These are phyloP conservation scores for Sicyos edulis DNA, from an alignment of 306 rosid genomes.

Conservation along the genomic window DNA sequence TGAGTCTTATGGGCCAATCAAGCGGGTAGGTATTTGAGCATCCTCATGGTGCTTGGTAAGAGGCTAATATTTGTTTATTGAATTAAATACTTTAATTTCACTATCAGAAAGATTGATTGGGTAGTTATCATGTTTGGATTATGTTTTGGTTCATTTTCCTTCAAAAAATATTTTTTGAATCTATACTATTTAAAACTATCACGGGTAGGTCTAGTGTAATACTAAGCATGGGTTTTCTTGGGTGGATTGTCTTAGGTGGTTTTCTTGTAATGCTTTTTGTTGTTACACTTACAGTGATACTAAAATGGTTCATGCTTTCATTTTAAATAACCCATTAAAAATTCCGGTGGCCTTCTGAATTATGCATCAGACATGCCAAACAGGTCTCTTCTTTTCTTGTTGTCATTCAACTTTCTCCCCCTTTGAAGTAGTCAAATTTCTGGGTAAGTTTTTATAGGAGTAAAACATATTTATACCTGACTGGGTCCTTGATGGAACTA, in stretches of 20 bases:
- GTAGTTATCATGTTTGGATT: not conserved
- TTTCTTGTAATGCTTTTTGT: not conserved
- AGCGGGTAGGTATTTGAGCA: slow-evolving; percentile 96
- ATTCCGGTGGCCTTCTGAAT: not conserved
- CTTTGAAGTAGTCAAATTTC: not conserved
- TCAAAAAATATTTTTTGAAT: not conserved
- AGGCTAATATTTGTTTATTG: slow-evolving; percentile 36
- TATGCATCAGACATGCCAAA: not conserved
- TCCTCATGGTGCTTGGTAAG: slow-evolving; percentile 84
- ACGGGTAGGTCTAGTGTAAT: not conserved
- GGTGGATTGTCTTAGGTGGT: slow-evolving; percentile 3
- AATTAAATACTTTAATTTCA: slow-evolving; percentile 6
- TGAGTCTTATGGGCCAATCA: slow-evolving; percentile 97
- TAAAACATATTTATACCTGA: slow-evolving; percentile 4
- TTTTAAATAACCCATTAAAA: not conserved
- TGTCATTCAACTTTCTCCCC: not conserved
- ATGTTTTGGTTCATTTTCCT: slow-evolving; percentile 1
- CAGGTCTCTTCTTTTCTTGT: not conserved
- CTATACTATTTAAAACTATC: not conserved
- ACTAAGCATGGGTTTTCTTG: slow-evolving; percentile 1
- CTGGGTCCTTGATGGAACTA: slow-evolving; percentile 4
- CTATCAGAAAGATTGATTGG: not conserved
- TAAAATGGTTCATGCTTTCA: not conserved
- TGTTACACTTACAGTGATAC: not conserved
- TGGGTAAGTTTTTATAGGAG: not conserved